Evolutionary conservation across 495 filamentous ascomycete genomes (phyloP), one percentile per base, ranked within the genome.

Genomic region (Penicillium bialowiezense): DNA sequence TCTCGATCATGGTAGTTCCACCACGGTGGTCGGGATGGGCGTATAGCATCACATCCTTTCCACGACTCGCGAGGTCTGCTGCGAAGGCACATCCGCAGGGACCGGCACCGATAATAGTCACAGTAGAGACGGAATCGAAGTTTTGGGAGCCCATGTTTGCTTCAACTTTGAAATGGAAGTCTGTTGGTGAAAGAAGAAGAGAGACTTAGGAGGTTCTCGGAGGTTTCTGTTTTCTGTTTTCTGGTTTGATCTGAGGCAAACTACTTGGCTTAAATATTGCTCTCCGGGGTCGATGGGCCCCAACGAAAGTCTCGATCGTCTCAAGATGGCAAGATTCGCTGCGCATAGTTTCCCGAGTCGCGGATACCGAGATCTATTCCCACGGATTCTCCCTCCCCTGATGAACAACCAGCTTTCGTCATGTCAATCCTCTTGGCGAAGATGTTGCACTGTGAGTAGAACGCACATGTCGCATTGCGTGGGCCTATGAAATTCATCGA

Each of bases 31-130:
- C 54, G 1, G 54, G 54, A 8, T 56, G 54, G 32, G 41, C 54
- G 24, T 56, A 56, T 13, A 56, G 38, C 48, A 56, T 47, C 36
- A 56, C 54, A 21, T 42, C 47, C 20, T 48, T 47, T 23, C 54
- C 54, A 14, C 48, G 48, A 43, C 39, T 56, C 9, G 54, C 48
- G 29, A 56, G 43, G 32, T 56, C 54, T 1, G 54, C 54, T 17
- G 54, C 48, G 29, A 56, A 56, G 15, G 54, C 54, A 52, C 54
- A 56, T 12, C 54, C 54, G 17, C 54, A 56, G 12, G 54, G 54
- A 4, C 54, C 54, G 3, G 54, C 54, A 3, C 54, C 54, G 38
- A 56, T 52, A 24, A 56, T 38, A 21, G 54, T 48, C n/a, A 56
- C 54, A 0, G 48, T 18, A 34, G 48, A 29, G 9, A 51, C 36